Base-by-base conservation (phyloP, 306 rosid genomes). In the Cucumis cinereus region DNA sequence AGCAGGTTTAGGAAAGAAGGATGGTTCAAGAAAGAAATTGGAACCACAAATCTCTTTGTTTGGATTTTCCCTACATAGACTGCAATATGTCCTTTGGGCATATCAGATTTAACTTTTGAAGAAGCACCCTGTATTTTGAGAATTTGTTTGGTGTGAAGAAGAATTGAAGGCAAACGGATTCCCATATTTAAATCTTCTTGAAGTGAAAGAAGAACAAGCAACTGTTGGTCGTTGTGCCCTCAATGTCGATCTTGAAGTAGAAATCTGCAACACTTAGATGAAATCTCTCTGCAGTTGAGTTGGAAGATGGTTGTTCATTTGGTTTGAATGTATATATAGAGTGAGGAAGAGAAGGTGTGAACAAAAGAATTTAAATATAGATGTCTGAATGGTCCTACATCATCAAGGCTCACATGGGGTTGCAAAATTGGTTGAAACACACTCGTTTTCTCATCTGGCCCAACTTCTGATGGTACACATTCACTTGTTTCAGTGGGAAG, bases 11-110 rank as follows among this genome's bases (percentile, higher is more conserved):
- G 81, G 56, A 90, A 88, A 17, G 69, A 63, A 71, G 85, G 83
- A 22, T 84, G 73, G 43, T 84, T 83, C 79, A 89, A 75, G 77
- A 70, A 84, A 10, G 83, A 70, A 30, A 83, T 38, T 0, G 88
- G 91, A 49, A 89, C 80, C 78, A 81, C 77, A 67, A 77, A 84
- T 69, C 85, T 47, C 85, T 77, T 87, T 62, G 69, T 83, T 49
- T 84, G 77, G 72, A 72, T 73, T 41, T 77, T 84, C 38, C 92
- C 88, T 67, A 88, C 89, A 36, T 86, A 88, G 3, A 86, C 86
- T 0, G 92, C 87, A 62, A 85, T 60, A 73, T 84, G 61, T 14
- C 91, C 90, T 78, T 83, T 86, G 23, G 88, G 88, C 12, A 90
- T 77, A 66, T 86, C 76, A 45, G 41, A 5, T 33, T 8, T 20